Evolutionary conservation across 1,139 yeast species (phyloP).

Genomic region (Sugiyamaella xylanicola): DNA sequence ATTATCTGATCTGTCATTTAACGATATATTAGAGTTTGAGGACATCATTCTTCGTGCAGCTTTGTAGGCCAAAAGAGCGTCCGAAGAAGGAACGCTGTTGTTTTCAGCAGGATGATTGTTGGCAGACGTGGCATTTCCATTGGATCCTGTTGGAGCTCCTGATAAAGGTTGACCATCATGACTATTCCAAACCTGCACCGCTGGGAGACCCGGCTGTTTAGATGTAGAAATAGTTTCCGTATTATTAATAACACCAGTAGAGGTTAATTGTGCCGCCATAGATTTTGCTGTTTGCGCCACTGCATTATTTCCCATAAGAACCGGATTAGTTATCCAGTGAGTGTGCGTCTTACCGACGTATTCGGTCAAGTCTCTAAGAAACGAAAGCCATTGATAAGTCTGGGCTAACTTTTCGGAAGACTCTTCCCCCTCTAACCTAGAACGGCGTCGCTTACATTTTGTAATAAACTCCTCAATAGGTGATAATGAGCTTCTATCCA

Average conservation of each 20-base stretch:
- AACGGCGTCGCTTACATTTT: constrained; percentile 70
- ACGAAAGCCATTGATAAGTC: constrained; percentile 73
- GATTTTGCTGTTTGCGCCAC: too few relatives aligned
- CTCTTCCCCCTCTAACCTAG: constrained; percentile 54
- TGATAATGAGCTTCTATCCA: constrained; percentile 46
- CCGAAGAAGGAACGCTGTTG: constrained; percentile 9
- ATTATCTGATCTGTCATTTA: constrained; percentile 15
- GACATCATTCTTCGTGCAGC: constrained; percentile 20
- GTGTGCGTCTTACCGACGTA: constrained; percentile 67
- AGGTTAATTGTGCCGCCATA: not conserved
- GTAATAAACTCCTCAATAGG: constrained; percentile 77
- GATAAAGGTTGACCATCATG: not conserved
- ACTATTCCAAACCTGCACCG: constrained; percentile 20
- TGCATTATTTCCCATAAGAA: too few relatives aligned
- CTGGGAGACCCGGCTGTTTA: constrained; percentile 3
- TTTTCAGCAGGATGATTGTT: not conserved
- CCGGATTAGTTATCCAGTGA: too few relatives aligned
- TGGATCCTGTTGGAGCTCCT: not conserved
- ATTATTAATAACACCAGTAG: not conserved
- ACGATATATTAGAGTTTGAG: not conserved
- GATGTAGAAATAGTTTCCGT: constrained; percentile 5
- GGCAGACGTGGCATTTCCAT: not conserved
- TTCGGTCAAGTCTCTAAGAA: constrained; percentile 72
- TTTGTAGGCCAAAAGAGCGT: constrained; percentile 17
- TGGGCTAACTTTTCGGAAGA: constrained; percentile 55